Percentiles rank a stretch among this genome's conserved stretches.
Conservation (phyloP, 2,329 filamentous ascomycete species). For the Purpureocillium takamizusanense region DNA sequence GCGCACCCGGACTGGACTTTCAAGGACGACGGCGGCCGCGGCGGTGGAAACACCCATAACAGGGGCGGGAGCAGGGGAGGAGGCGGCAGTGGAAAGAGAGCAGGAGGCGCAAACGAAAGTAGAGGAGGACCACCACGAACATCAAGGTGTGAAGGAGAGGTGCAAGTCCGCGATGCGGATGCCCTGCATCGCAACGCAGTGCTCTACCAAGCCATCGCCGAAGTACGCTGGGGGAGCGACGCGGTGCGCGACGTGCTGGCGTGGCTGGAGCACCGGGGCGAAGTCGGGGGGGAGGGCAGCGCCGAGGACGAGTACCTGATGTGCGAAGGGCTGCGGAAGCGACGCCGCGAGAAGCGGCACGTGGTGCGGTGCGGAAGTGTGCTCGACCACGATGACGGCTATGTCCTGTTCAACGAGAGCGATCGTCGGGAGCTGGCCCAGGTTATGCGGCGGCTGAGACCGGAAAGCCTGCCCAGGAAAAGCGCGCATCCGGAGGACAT, state of each 20-base stretch:
- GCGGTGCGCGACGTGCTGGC: not conserved
- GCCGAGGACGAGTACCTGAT: not conserved
- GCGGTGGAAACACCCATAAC: not conserved
- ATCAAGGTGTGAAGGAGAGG: too few relatives aligned
- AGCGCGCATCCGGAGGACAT: not conserved
- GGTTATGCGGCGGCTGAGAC: not conserved
- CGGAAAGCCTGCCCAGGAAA: not conserved
- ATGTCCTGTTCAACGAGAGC: not conserved
- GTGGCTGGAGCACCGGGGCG: not conserved
- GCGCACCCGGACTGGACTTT: constrained; percentile 2
- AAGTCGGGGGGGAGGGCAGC: not conserved
- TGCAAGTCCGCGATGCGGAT: too few relatives aligned
- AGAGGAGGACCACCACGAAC: too few relatives aligned
- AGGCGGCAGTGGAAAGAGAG: too few relatives aligned
- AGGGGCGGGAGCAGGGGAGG: too few relatives aligned
- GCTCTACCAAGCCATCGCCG: not conserved
- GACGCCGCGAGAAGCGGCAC: not conserved
- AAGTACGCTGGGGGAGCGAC: not conserved
- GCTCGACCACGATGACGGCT: not conserved
- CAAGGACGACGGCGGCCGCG: not conserved
- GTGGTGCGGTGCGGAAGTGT: not conserved
- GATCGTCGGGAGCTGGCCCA: not conserved
- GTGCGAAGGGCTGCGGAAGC: not conserved
- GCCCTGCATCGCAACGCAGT: too few relatives aligned
- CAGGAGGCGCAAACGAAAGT: too few relatives aligned